Evolutionary conservation across 2,329 filamentous ascomycete genomes (phyloP), one percentile per base, ranked within the genome.

Genomic region (Lasiodiplodia theobromae): DNA sequence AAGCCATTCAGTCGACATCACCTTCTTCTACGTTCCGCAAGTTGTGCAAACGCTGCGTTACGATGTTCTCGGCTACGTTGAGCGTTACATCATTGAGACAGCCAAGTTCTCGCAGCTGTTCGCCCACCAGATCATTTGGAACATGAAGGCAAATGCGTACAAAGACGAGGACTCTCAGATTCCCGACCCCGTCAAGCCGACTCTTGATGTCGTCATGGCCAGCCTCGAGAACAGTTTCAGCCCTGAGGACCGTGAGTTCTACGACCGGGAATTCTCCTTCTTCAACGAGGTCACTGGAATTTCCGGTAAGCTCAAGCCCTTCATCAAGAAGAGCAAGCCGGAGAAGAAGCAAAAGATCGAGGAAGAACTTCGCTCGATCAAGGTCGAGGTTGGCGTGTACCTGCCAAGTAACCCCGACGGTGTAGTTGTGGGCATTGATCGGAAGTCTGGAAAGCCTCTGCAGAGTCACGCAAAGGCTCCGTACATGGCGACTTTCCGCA

Each of bases 281-380:
- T 99, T 99, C 78, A 93, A 96, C 73, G 94, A 98, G 79, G 94
- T 99, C 49, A 99, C 96, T 1, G 90, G 87, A 60, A 95, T 99
- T 68, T 99, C 96, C 0, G 96, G 96, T 68, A 99, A 97, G 76
- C 86, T 99, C 58, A 94, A 96, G 75, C 96, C 96, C 1, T 92
- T 92, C 75, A 96, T 99, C 77, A 97, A 97, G 80, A 88, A 88
- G 69, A 90, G 91, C 51, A 99, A 99, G 80, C 92, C 94, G 2
- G 95, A 97, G 81, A 99, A 99, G 86, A 98, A 97, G 79, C 92
- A 96, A 77, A 99, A 98, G 83, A 99, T 99, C 71, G 96, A 98
- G 77, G 96, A 99, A 81, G 96, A 99, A 78, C 85, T 99, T 53
- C 92, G 96, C 72, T 97, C 97, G 80, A 98, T 99, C 80, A 91